phyloP scores from a whole-genome alignment of 352 stramenopile species.

The Peronospora farinosa region DNA sequence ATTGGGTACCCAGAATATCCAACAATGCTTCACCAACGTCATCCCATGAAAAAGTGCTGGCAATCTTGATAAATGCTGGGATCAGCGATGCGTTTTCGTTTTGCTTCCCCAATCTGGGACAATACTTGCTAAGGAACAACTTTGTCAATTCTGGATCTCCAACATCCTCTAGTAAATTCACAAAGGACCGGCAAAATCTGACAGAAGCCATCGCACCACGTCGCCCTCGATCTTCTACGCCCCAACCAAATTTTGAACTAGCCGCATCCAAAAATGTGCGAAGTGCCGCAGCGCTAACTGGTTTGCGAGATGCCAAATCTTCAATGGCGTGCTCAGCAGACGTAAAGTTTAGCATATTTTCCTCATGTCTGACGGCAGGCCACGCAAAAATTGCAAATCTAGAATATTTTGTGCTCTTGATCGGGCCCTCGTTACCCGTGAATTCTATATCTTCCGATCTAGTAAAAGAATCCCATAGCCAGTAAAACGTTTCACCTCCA shows the following conservation, averaged over 20 bases:
- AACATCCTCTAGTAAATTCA: conserved; percentile 10
- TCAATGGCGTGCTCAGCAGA: neutral
- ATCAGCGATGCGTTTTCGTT: neutral
- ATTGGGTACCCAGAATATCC: too few species aligned
- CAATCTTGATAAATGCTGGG: neutral
- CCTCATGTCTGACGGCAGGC: neutral
- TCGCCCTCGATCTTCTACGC: too few species aligned
- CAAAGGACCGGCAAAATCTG: too few species aligned
- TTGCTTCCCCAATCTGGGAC: neutral
- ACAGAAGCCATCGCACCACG: too few species aligned
- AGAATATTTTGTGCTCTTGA: conserved; percentile 10
- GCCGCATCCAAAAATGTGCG: conserved; percentile 2
- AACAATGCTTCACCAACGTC: neutral
- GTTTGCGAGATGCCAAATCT: neutral
- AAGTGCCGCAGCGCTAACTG: neutral
- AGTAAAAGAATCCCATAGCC: conserved; percentile 6
- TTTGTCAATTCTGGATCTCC: conserved; percentile 6
- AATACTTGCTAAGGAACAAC: conserved; percentile 11
- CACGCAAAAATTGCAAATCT: conserved; percentile 22
- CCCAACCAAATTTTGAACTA: conserved; percentile 1
- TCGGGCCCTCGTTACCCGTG: conserved; percentile 15
- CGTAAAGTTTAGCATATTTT: neutral
- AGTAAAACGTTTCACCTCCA: conserved; percentile 3
- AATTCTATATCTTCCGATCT: neutral
- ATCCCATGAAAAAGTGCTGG: conserved; percentile 9